Conservation (phyloP, 768 basidiomycete species). For the Termitomyces eurrhizus region DNA sequence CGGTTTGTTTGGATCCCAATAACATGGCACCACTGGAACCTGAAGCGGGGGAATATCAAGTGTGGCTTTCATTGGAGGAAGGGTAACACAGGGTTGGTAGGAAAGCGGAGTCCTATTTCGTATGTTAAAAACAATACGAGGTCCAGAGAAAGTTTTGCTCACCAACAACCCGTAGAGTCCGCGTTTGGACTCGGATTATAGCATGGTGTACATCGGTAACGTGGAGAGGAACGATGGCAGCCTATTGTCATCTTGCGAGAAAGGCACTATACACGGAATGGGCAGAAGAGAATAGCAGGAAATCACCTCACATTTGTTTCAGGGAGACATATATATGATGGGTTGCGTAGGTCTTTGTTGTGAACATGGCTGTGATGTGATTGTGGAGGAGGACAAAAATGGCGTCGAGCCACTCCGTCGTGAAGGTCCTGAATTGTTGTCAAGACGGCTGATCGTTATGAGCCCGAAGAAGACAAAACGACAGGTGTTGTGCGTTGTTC, state of each 20-base stretch:
- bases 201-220: background rate
- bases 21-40: background rate
- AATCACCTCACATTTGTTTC: background rate
- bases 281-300: background rate
- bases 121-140: background rate
- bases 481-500: background rate
- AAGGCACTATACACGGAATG: background rate
- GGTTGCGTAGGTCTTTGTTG: constrained; percentile 7
- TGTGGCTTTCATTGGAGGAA: constrained; percentile 2
- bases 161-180: constrained; percentile 1
- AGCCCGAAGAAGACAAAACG: constrained; percentile 1
- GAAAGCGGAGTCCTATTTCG: constrained; percentile 1
- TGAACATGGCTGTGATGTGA: constrained; percentile 3
- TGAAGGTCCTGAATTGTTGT: background rate
- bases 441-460: background rate
- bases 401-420: background rate
- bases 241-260: constrained; percentile 1
- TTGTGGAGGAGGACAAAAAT: constrained; percentile 9
- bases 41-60: background rate
- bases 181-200: background rate
- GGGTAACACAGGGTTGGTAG: background rate
- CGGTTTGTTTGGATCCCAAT: background rate
- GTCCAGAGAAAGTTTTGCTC: background rate
- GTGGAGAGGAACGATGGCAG: background rate
- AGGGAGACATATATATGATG: background rate